A percentile compares a stretch with the other conserved stretches of the same genome.
These are phyloP conservation scores for Yamagishiella unicocca DNA, from an alignment of 139 green algal species.

Conservation along the genomic window DNA sequence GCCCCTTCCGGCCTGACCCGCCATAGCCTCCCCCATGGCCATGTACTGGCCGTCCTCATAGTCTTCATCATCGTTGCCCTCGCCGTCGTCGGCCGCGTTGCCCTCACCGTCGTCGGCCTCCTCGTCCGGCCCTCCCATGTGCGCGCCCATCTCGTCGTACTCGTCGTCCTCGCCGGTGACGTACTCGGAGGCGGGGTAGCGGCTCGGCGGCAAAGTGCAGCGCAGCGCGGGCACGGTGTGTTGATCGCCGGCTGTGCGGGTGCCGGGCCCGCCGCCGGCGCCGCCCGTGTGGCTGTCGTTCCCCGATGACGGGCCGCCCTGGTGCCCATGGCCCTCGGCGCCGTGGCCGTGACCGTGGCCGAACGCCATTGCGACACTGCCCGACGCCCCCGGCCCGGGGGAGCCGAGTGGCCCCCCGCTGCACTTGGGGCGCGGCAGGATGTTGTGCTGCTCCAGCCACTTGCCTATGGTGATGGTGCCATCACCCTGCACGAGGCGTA, in stretches of 20 bases:
- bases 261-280: background rate
- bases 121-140: background rate
- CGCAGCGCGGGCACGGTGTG: background rate
- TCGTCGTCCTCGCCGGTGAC: constrained; percentile 39
- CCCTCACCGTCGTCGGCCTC: background rate
- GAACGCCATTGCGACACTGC: background rate
- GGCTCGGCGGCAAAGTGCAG: constrained; percentile 31
- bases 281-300: constrained; percentile 23
- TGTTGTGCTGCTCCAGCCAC: constrained; percentile 49
- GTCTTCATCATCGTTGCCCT: background rate
- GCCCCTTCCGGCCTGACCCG: too few species aligned
- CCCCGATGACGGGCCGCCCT: background rate
- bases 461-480: constrained; percentile 49
- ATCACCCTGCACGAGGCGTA: constrained; percentile 25
- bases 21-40: background rate
- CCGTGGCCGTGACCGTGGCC: background rate
- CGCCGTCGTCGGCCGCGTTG: background rate
- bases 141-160: background rate
- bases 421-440: constrained; percentile 45
- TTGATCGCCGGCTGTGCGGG: background rate
- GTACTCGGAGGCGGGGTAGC: constrained; percentile 50
- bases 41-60: background rate
- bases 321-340: background rate
- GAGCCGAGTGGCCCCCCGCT: constrained; percentile 20
- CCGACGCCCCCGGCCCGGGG: background rate